phyloP scores from a whole-genome alignment of 2,329 filamentous ascomycete species.

The Drechslerella coelobrocha region DNA sequence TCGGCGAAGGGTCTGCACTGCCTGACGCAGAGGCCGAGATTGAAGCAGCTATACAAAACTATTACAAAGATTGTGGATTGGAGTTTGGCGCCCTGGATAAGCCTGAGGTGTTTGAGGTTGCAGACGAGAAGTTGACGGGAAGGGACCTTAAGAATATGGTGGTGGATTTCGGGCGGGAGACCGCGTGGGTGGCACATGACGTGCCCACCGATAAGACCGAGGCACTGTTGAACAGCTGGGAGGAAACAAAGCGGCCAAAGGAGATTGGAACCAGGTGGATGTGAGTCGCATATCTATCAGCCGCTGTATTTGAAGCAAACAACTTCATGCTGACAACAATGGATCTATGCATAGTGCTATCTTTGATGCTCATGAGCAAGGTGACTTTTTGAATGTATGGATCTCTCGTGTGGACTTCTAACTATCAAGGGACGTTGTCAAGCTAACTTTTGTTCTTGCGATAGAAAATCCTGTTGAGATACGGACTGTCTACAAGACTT shows the following conservation, averaged over 20 bases:
- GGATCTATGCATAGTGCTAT: conserved; percentile 33
- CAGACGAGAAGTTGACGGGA: conserved; percentile 42
- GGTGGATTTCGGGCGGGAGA: conserved; percentile 49
- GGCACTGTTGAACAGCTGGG: conserved; percentile 35
- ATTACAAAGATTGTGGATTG: conserved; percentile 44
- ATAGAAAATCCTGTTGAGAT: conserved; percentile 41
- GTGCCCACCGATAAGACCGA: conserved; percentile 35
- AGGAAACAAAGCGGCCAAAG: conserved; percentile 32
- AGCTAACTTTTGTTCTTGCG: background rate
- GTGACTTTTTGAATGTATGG: conserved; percentile 43
- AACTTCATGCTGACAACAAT: background rate
- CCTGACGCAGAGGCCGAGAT: conserved; percentile 33
- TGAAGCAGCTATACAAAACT: conserved; percentile 29
- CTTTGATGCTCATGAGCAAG: conserved; percentile 46
- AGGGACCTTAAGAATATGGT: conserved; percentile 44
- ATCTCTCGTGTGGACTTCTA: background rate
- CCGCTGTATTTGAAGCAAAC: background rate
- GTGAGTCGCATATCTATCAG: conserved; percentile 14
- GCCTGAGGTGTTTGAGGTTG: conserved; percentile 28
- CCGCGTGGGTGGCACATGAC: conserved; percentile 43
- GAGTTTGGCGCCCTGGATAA: conserved; percentile 38
- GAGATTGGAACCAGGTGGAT: conserved; percentile 48
- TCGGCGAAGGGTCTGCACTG: conserved; percentile 23
- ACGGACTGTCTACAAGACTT: conserved; percentile 43
- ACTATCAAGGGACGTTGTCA: background rate